phyloP scores from a whole-genome alignment of 2,329 filamentous ascomycete species.

The Cadophora luteo-olivacea region DNA sequence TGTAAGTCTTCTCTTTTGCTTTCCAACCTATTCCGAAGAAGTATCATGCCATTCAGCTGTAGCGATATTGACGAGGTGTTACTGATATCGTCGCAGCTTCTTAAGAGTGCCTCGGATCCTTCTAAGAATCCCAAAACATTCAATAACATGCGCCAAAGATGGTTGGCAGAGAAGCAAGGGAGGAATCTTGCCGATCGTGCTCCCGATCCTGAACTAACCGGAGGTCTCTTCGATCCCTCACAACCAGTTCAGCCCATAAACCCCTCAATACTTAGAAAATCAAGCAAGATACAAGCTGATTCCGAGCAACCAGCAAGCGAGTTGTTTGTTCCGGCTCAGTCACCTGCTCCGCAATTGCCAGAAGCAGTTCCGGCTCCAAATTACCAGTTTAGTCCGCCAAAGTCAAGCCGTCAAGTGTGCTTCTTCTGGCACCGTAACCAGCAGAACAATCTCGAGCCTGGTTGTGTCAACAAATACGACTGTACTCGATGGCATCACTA shows the following conservation, averaged over 20 bases:
- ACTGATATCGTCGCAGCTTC: slow-evolving; percentile 18
- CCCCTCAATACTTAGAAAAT: slow-evolving; percentile 28
- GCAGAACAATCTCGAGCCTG: not conserved
- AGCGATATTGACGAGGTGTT: not conserved
- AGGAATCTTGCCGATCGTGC: slow-evolving; percentile 54
- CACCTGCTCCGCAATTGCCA: not conserved
- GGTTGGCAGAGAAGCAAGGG: slow-evolving; percentile 48
- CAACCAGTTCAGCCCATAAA: slow-evolving; percentile 30
- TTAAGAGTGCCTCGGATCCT: slow-evolving; percentile 47
- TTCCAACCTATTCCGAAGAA: not conserved
- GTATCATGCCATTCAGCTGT: too few relatives aligned
- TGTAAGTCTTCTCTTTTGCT: not conserved
- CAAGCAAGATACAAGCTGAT: not conserved
- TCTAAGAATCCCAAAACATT: slow-evolving; percentile 52
- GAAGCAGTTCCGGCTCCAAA: not conserved
- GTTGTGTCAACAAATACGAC: not conserved
- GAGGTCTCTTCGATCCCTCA: slow-evolving; percentile 38
- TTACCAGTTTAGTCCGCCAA: slow-evolving; percentile 3
- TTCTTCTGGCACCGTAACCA: slow-evolving; percentile 14
- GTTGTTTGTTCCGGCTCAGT: not conserved
- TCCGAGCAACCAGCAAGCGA: not conserved
- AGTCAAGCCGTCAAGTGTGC: slow-evolving; percentile 3
- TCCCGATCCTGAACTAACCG: slow-evolving; percentile 45
- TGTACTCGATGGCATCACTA: not conserved
- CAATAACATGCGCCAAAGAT: slow-evolving; percentile 46